phyloP scores from a whole-genome alignment of 495 filamentous ascomycete species.

The Penicillium goetzii region DNA sequence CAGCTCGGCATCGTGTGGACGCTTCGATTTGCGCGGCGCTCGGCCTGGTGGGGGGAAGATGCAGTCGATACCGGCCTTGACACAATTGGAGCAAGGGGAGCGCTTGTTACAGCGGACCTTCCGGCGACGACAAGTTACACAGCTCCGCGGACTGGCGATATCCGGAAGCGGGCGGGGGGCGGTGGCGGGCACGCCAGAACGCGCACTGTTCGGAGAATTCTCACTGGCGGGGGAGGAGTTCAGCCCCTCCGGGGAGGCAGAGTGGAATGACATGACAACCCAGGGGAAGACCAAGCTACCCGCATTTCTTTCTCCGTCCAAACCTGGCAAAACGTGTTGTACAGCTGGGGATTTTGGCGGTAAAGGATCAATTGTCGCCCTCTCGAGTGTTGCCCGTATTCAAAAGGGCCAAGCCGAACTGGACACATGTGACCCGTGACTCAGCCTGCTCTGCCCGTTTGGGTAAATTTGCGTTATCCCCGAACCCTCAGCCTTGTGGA shows the following conservation, averaged over 20 bases:
- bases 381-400: neutral
- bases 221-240: slow-evolving; percentile 23
- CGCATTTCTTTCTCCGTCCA: slow-evolving; percentile 17
- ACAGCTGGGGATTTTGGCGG: neutral
- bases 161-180: slow-evolving; percentile 22
- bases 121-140: slow-evolving; percentile 79
- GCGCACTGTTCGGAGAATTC: slow-evolving; percentile 27
- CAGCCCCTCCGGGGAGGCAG: slow-evolving; percentile 30
- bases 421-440: slow-evolving; percentile 21
- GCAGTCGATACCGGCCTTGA: slow-evolving; percentile 76
- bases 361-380: neutral
- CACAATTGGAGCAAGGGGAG: slow-evolving; percentile 82
- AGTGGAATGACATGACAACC: slow-evolving; percentile 38
- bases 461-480: slow-evolving; percentile 9
- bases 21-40: slow-evolving; percentile 70
- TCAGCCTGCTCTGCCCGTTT: slow-evolving; percentile 12
- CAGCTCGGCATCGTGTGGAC: slow-evolving; percentile 73
- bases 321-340: neutral
- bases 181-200: slow-evolving; percentile 22
- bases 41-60: slow-evolving; percentile 82
- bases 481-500: slow-evolving; percentile 1
- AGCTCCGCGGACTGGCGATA: slow-evolving; percentile 66
- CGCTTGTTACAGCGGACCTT: slow-evolving; percentile 91
- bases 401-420: slow-evolving; percentile 11
- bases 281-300: slow-evolving; percentile 5